These are phyloP conservation scores for Mycotypha africana DNA, from an alignment of 371 early-diverging fungal genomes.

Conservation along the genomic window DNA sequence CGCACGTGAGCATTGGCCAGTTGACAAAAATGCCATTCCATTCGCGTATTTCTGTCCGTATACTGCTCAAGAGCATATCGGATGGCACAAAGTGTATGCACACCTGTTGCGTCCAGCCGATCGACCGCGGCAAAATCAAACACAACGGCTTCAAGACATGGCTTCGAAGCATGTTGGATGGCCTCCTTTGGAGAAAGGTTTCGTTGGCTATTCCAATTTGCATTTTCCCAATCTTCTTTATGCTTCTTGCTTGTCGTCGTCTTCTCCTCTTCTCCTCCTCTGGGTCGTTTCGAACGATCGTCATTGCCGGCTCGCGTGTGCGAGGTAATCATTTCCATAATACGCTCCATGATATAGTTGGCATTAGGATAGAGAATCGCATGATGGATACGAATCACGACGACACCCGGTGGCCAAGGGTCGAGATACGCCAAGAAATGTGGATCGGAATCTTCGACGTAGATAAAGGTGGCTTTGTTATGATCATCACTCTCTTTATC, in stretches of 20 bases:
- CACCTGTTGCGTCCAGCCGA: conserved; percentile 71
- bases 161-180: no score
- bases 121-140: conserved; percentile 76
- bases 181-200: no score
- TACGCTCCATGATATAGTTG: conserved; percentile 8
- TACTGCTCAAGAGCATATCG: conserved; percentile 36
- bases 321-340: conserved; percentile 3
- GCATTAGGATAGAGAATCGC: conserved; percentile 18
- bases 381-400: conserved; percentile 7
- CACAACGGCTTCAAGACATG: conserved; percentile 63
- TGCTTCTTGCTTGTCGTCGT: conserved; percentile 39
- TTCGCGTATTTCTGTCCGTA: conserved; percentile 15
- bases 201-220: no score
- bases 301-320: conserved; percentile 16
- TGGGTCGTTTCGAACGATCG: no score
- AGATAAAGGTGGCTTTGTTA: conserved; percentile 13
- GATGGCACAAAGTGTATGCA: conserved; percentile 56
- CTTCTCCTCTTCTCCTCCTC: no score
- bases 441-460: conserved; percentile 9
- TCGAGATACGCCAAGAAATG: conserved; percentile 1
- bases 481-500: background rate
- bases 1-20: conserved; percentile 16
- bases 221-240: no score
- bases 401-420: conserved; percentile 7
- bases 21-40: conserved; percentile 31